Base-by-base conservation (phyloP, 208 protist genomes). In the Leishmania tropica region DNA sequence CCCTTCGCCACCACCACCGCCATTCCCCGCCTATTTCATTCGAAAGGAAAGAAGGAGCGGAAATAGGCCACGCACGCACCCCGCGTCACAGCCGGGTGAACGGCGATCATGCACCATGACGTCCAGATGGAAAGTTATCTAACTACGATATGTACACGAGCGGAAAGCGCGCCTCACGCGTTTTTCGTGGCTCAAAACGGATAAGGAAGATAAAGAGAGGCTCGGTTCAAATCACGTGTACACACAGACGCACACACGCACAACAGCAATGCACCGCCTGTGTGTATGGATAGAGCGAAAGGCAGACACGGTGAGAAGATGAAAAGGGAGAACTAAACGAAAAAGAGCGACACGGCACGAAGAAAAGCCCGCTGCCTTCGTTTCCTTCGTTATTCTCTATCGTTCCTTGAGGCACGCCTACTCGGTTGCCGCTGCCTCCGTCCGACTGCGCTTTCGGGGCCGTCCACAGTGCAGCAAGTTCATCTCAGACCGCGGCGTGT, bases 401-500 rank as follows among this genome's bases (percentile, higher is more conserved):
- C 15, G 51, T 24, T 56, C 51, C 31, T 19, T 56, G 65, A 31
- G 47, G 42, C 8, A 54, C n/a, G 13, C 31, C 62, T 78, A 83
- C 42, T 75, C 54, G 42, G 56, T 15, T 10, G 58, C 28, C n/a
- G 70, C 54, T 8, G 70, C 15, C 53, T 81, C 77, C 37, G 60
- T 74, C 13, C 85, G 80, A 21, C 40, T 76, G 2, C 85, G 85
- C 78, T 88, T 88, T 56, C 67, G 80, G 45, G 74, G 8, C 40
- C 75, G 81, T 21, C 81, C 31, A 40, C 71, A 54, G 56, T 45
- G 58, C 67, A 88, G 64, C 2, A 92, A 31, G 47, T 81, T 72
- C 79, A 87, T 90, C 13, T 81, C 81, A 8, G 72, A 48, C 35
- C 79, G 60, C 6, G 81, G 70, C 21, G 89, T 84, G 37, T 78